These are phyloP conservation scores for Elsinoe australis DNA, from an alignment of 2,329 filamentous ascomycete genomes.

Conservation along the genomic window DNA sequence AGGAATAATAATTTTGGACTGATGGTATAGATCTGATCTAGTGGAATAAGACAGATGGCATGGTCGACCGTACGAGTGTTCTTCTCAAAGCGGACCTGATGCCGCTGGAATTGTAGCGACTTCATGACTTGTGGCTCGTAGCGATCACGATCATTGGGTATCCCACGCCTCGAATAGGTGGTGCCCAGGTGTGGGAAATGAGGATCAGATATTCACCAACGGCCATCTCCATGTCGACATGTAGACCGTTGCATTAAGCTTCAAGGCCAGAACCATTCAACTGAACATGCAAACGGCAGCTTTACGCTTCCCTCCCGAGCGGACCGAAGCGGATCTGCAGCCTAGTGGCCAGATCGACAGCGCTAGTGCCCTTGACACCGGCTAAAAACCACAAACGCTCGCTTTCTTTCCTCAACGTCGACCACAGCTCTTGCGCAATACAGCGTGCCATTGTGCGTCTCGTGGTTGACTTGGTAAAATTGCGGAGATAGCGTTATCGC, in stretches of 20 bases:
- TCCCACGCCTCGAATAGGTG: not conserved
- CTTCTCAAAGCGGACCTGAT: conserved; percentile 1
- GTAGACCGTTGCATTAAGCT: not conserved
- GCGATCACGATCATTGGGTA: not conserved
- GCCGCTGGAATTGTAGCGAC: no score
- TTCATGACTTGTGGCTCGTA: not conserved
- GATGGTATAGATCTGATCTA: not conserved
- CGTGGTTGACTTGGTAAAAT: conserved; percentile 3
- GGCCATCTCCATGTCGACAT: conserved; percentile 17
- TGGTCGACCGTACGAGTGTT: not conserved
- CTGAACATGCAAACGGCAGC: not conserved
- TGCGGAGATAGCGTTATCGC: conserved; percentile 13
- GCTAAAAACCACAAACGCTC: no score
- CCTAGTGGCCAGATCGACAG: not conserved
- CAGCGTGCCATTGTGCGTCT: no score
- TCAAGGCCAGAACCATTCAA: conserved; percentile 1
- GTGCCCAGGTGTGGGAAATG: conserved; percentile 4
- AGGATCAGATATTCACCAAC: conserved; percentile 6
- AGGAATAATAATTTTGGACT: not conserved
- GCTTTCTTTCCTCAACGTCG: conserved; percentile 8
- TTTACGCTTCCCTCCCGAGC: not conserved
- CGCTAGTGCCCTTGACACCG: not conserved
- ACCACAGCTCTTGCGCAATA: conserved; percentile 12
- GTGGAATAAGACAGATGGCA: not conserved
- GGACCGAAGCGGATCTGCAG: not conserved